A percentile compares a stretch with the other conserved stretches of the same genome.
phyloP scores from a whole-genome alignment of 2,329 filamentous ascomycete genomes.

The Phaeosphaeria sp. region DNA sequence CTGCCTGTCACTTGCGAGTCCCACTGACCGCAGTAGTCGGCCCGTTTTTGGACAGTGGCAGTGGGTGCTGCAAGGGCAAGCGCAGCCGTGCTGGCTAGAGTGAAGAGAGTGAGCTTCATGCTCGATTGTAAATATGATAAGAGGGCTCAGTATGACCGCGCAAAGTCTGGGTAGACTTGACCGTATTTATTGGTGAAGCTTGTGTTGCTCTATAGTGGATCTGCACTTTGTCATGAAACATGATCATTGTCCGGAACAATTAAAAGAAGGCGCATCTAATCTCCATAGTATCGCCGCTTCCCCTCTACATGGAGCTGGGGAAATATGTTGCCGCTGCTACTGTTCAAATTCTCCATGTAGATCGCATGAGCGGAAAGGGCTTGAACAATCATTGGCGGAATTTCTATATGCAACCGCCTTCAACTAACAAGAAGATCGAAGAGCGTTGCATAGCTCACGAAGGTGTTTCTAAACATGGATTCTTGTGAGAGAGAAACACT shows the following conservation, averaged over 20 bases:
- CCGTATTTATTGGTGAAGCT: neutral
- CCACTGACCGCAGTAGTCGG: conserved; percentile 44
- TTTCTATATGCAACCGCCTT: neutral
- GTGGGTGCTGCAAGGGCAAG: conserved; percentile 37
- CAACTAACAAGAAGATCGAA: neutral
- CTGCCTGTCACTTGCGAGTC: conserved; percentile 31
- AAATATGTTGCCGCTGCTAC: neutral
- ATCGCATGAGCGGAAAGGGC: neutral
- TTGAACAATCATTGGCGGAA: neutral
- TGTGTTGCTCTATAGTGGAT: neutral
- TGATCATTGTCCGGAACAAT: neutral
- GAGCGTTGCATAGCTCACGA: neutral
- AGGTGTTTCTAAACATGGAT: too few species aligned
- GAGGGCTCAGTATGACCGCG: neutral
- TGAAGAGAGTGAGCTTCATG: conserved; percentile 39
- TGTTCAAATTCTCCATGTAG: neutral
- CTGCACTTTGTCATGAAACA: neutral
- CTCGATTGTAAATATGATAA: conserved; percentile 1
- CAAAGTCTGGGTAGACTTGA: neutral
- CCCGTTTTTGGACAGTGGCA: conserved; percentile 36
- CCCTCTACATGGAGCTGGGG: neutral
- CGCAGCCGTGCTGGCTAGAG: conserved; percentile 35
- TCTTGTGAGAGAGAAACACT: too few species aligned
- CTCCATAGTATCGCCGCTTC: neutral
- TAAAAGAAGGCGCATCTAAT: neutral